These are phyloP conservation scores for Trichoderma pleuroti DNA, from an alignment of 2,329 filamentous ascomycete species.

Conservation along the genomic window DNA sequence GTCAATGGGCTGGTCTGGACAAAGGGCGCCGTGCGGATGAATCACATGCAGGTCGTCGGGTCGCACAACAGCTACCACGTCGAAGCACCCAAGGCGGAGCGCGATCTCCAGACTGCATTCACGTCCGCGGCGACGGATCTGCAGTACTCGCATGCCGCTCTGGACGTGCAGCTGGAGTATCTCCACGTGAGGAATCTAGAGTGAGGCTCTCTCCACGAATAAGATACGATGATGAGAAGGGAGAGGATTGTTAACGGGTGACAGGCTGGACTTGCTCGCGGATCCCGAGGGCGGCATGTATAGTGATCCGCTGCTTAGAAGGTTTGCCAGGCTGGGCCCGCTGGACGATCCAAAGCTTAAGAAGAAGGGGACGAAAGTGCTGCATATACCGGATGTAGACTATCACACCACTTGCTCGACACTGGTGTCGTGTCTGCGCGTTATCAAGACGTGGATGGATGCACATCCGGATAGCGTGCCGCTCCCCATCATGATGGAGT, in stretches of 20 bases:
- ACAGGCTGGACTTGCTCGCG: constrained; percentile 43
- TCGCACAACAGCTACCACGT: constrained; percentile 52
- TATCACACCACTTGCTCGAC: constrained; percentile 45
- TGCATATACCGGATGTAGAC: constrained; percentile 50
- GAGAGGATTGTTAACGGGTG: background rate
- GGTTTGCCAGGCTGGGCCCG: constrained; percentile 36
- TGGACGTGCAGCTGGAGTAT: constrained; percentile 43
- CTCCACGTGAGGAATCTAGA: constrained; percentile 47
- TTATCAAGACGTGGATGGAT: constrained; percentile 44
- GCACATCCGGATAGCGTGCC: constrained; percentile 42
- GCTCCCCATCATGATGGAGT: constrained; percentile 47
- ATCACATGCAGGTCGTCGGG: constrained; percentile 50
- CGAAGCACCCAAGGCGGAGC: constrained; percentile 42
- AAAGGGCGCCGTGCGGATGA: constrained; percentile 40
- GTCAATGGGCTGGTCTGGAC: constrained; percentile 19
- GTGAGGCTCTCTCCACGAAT: constrained; percentile 14
- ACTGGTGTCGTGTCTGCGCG: constrained; percentile 41
- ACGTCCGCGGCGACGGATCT: constrained; percentile 38
- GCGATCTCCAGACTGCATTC: constrained; percentile 37
- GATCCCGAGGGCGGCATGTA: constrained; percentile 48
- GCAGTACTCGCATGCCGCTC: constrained; percentile 46
- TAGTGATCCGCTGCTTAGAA: constrained; percentile 42
- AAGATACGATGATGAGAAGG: background rate
- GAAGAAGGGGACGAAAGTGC: constrained; percentile 45
- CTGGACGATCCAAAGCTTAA: constrained; percentile 38